phyloP scores from a whole-genome alignment of 2,329 filamentous ascomycete genomes.

The Epicoccum nigrum region DNA sequence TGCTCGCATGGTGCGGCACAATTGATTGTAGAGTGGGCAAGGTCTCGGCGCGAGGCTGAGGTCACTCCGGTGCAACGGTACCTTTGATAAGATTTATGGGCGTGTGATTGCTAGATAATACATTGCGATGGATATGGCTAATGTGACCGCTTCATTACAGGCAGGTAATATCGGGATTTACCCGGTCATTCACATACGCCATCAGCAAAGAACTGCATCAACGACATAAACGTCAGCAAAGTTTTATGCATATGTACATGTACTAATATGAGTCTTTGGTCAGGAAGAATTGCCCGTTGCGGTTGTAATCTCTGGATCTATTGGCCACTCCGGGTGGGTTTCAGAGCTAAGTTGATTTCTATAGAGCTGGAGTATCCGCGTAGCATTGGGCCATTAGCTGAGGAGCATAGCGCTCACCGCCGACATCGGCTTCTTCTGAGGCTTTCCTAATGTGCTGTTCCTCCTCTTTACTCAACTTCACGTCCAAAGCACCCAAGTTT shows the following conservation, averaged over 20 bases:
- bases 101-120: too few species aligned
- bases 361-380: constrained; percentile 48
- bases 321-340: not conserved
- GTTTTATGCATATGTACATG: too few species aligned
- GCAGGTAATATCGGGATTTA: too few species aligned
- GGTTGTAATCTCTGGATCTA: not conserved
- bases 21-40: not conserved
- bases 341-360: not conserved
- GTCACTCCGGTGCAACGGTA: not conserved
- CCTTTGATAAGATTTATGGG: not conserved
- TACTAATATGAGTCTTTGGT: too few species aligned
- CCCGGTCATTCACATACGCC: too few species aligned
- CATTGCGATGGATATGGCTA: too few species aligned
- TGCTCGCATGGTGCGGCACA: not conserved
- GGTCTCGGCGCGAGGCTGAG: not conserved
- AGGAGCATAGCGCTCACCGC: constrained; percentile 48
- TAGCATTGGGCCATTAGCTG: constrained; percentile 46
- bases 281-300: too few species aligned
- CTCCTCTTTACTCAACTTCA: constrained; percentile 39
- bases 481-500: constrained; percentile 36
- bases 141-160: too few species aligned
- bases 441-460: constrained; percentile 36
- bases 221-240: too few species aligned
- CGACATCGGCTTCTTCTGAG: constrained; percentile 50
- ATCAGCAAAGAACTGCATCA: too few species aligned